Evolutionary conservation across 2,329 filamentous ascomycete genomes (phyloP), one percentile per base, ranked within the genome.

Genomic region (Aspergillus costaricaensis): DNA sequence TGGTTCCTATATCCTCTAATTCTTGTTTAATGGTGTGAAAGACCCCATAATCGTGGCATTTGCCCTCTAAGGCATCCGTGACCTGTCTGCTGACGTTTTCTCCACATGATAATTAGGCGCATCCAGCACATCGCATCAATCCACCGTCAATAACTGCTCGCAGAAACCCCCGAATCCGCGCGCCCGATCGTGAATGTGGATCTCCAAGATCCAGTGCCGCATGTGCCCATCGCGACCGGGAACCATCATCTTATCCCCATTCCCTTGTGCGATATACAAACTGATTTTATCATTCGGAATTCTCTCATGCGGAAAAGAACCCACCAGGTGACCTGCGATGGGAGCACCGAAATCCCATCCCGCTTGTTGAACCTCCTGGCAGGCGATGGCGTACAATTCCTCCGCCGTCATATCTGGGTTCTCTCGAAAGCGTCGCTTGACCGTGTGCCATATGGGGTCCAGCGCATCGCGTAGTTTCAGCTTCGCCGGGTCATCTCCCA

Each of bases 181-280:
- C n/a, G 67, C 73, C 0, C 67, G 69, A 59, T 82, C 77, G 32
- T 74, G 74, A 32, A 83, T 74, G 68, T 83, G 79, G 53, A 83
- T 79, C 65, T 83, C 80, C 62, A 83, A 63, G 58, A 83, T 83
- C 81, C 81, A 83, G 70, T 82, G 81, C 38, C 80, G 64, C 65
- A 72, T 75, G 36, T 74, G 65, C 0, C 81, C 81, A 58, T 81
- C 74, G 50, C 75, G 74, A 2, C 75, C 81, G 4, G 68, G 49
- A 3, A 64, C 63, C 21, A 65, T 70, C 78, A 83, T 82, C 2
- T 67, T 65, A n/a, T 77, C 71, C 10, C 72, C 58, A 63, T 81
- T 83, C 0, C 78, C 80, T 48, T 76, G 69, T 0, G 76, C 77
- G 53, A 83, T 81, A 60, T 82, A 83, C 23, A 82, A 67, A 2